Percentiles rank a stretch among this genome's conserved stretches.
Conservation (phyloP, 2,329 filamentous ascomycete genomes). For the Cytospora piceicola region DNA sequence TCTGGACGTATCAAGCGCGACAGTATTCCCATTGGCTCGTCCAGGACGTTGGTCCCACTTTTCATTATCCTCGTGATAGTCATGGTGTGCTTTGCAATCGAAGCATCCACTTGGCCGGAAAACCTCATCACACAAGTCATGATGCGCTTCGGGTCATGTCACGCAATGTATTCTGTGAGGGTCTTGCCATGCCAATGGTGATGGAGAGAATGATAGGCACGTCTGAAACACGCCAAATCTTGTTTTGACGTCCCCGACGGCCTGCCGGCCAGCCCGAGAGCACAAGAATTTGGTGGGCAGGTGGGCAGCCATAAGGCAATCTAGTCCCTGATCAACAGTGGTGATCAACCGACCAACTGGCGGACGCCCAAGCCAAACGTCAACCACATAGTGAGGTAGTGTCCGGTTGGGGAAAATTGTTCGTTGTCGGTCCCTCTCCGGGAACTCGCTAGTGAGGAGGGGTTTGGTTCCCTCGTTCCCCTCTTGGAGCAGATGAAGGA, state of each 20-base stretch:
- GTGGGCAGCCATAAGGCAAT: conserved; percentile 13
- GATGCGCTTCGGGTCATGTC: neutral
- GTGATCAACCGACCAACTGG: conserved; percentile 20
- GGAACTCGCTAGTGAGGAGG: neutral
- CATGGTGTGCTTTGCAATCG: neutral
- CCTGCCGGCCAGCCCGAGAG: neutral
- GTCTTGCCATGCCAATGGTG: neutral
- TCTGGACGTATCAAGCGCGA: neutral
- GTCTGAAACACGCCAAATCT: conserved; percentile 25
- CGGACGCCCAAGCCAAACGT: conserved; percentile 16
- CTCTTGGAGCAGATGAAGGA: conserved; percentile 2
- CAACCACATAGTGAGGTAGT: conserved; percentile 11
- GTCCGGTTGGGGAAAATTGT: neutral
- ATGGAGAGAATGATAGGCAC: conserved; percentile 17
- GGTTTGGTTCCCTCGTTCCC: neutral
- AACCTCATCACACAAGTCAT: neutral
- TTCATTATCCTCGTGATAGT: conserved; percentile 12
- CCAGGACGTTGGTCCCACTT: conserved; percentile 7
- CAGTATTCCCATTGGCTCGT: conserved; percentile 8
- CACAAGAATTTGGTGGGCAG: conserved; percentile 5
- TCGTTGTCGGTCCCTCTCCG: neutral
- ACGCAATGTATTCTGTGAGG: conserved; percentile 1
- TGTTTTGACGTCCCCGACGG: conserved; percentile 15
- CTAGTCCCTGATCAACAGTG: conserved; percentile 21
- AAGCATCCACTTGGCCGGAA: neutral